Base-by-base conservation (phyloP, 108 stramenopile species). In the Skeletonema menzelii region DNA sequence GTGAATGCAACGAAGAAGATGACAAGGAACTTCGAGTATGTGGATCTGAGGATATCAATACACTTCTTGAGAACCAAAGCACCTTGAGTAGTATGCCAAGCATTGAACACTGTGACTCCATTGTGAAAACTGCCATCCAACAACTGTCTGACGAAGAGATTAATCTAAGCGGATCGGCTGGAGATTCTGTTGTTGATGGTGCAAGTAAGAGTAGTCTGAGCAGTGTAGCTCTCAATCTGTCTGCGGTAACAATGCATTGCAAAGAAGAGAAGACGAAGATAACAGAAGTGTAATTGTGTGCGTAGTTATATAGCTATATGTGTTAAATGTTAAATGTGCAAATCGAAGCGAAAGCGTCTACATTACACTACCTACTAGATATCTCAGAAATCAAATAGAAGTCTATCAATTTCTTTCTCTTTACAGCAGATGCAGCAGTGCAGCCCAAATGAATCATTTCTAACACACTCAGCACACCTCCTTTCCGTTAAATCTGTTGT, bases 61-160 rank as follows among this genome's bases (percentile, higher is more conserved):
- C 74, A 11, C 59, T 82, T 8, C 74, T 82, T 8, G 70, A 82
- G 68, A 67, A 64, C 37, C 74, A 75, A 35, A 82, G 80, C 37
- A 82, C 80, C n/a, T 57, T 82, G 42, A 71, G 69, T 46, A 82
- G 74, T 56, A 63, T 74, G 65, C 65, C 80, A 8, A 75, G 80
- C 42, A 55, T 59, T 20, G 79, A 80, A 53, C 22, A 53, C 0
- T 53, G 49, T 13, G 79, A 80, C n/a, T 34, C 42, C 17, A 38
- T 67, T 5, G 55, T 59, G 17, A 63, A 63, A 15, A 27, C 31
- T 40, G 56, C 55, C 12, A 40, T 35, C n/a, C 66, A 63, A 2
- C 63, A 60, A 20, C 5, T 56, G 5, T 49, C 47, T 11, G 69
- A 66, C 14, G 58, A 55, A 12, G 69, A 62, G 47, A 65, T 63